phyloP scores from a whole-genome alignment of 2,329 filamentous ascomycete genomes.

The Aspergillus ochraceus region DNA sequence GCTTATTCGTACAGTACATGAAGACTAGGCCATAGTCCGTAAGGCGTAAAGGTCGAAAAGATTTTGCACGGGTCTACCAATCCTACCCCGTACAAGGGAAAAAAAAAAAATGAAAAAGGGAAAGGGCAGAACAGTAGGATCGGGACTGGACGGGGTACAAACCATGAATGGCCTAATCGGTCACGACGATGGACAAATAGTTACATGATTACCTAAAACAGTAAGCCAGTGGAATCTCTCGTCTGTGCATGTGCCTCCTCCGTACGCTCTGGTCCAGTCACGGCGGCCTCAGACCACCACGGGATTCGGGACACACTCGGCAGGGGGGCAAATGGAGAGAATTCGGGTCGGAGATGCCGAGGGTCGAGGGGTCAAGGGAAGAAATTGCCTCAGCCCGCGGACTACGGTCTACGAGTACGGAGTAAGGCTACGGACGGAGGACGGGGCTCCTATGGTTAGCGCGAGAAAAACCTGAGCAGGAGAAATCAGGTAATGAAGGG shows the following conservation, averaged over 20 bases:
- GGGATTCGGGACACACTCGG: slow-evolving; percentile 28
- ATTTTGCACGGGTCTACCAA: too few species aligned
- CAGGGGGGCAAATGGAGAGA: slow-evolving; percentile 1
- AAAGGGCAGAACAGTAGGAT: background rate
- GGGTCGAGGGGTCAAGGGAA: background rate
- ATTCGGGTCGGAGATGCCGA: slow-evolving; percentile 25
- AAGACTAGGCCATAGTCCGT: background rate
- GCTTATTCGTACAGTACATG: background rate
- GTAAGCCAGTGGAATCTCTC: slow-evolving; percentile 7
- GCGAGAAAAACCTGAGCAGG: background rate
- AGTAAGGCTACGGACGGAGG: slow-evolving; percentile 1
- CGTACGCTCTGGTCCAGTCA: slow-evolving; percentile 6
- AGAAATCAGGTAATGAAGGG: background rate
- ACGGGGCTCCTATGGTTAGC: background rate
- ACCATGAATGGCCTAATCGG: background rate
- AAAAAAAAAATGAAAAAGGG: background rate
- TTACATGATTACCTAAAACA: slow-evolving; percentile 16
- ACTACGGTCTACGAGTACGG: background rate
- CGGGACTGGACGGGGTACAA: too few species aligned
- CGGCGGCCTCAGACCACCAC: slow-evolving; percentile 24
- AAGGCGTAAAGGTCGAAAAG: too few species aligned
- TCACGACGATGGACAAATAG: slow-evolving; percentile 7
- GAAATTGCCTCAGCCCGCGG: slow-evolving; percentile 15
- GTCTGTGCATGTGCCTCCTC: slow-evolving; percentile 7
- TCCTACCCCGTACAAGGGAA: too few species aligned